Conservation (phyloP, 2,329 filamentous ascomycete genomes). For the Neonectria ditissima region DNA sequence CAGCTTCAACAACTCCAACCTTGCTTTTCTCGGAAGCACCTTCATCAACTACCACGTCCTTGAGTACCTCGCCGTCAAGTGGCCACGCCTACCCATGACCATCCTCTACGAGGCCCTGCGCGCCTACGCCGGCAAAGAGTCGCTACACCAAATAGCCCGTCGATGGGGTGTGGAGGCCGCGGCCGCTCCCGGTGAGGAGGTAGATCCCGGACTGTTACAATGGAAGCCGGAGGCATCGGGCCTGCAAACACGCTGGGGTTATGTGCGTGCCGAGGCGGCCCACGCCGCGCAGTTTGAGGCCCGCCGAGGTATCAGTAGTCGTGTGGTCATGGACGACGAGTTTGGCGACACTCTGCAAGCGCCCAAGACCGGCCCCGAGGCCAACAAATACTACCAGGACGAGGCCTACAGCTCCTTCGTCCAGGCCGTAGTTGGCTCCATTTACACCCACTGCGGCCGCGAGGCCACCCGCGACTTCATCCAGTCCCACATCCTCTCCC, state of each 20-base stretch:
- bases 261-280: slow-evolving; percentile 62
- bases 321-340: slow-evolving; percentile 84
- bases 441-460: slow-evolving; percentile 87
- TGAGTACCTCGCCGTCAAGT: slow-evolving; percentile 89
- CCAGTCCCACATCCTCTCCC: slow-evolving; percentile 83
- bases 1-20: slow-evolving; percentile 88
- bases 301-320: slow-evolving; percentile 78
- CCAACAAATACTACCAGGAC: slow-evolving; percentile 77
- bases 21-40: slow-evolving; percentile 83
- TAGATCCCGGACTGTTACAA: slow-evolving; percentile 91
- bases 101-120: slow-evolving; percentile 88
- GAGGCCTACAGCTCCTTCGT: slow-evolving; percentile 81
- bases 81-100: slow-evolving; percentile 89
- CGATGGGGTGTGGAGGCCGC: slow-evolving; percentile 95
- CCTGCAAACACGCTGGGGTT: slow-evolving; percentile 63
- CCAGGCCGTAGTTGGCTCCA: slow-evolving; percentile 82
- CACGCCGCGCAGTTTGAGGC: slow-evolving; percentile 57
- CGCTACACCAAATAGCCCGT: slow-evolving; percentile 77
- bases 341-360: slow-evolving; percentile 74
- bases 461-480: slow-evolving; percentile 86
- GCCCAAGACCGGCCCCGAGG: slow-evolving; percentile 44
- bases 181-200: slow-evolving; percentile 88
- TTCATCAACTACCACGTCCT: slow-evolving; percentile 89
- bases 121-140: slow-evolving; percentile 82
- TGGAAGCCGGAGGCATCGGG: slow-evolving; percentile 68